phyloP scores from a whole-genome alignment of 2,329 filamentous ascomycete species.

The Hymenoscyphus occultus region DNA sequence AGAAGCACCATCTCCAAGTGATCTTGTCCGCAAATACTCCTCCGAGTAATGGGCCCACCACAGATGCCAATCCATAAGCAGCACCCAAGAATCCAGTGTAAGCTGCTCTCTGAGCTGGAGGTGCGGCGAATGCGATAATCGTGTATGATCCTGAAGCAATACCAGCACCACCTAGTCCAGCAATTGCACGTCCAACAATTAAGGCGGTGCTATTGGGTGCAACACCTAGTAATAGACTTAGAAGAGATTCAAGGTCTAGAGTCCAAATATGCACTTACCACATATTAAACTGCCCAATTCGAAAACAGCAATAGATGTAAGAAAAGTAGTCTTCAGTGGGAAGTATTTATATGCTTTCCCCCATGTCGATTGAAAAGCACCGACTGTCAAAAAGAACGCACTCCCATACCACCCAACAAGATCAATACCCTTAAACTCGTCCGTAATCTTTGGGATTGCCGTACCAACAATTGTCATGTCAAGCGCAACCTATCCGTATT shows the following conservation, averaged over 20 bases:
- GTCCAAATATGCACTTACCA: conserved; percentile 24
- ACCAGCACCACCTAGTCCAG: conserved; percentile 37
- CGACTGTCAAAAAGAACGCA: conserved; percentile 51
- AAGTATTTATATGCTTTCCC: conserved; percentile 38
- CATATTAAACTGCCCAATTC: conserved; percentile 40
- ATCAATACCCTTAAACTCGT: conserved; percentile 48
- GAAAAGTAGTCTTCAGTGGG: conserved; percentile 35
- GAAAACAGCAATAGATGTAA: conserved; percentile 37
- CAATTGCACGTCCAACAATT: conserved; percentile 38
- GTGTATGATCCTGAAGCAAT: conserved; percentile 43
- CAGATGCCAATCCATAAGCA: conserved; percentile 31
- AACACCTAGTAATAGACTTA: conserved; percentile 22
- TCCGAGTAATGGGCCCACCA: conserved; percentile 38
- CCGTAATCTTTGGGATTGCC: conserved; percentile 55
- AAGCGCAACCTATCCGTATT: conserved; percentile 27
- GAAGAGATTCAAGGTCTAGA: not conserved
- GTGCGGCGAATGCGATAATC: conserved; percentile 42
- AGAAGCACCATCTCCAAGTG: conserved; percentile 38
- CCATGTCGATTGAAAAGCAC: conserved; percentile 35
- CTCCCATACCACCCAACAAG: conserved; percentile 56
- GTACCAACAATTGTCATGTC: conserved; percentile 55
- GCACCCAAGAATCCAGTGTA: conserved; percentile 38
- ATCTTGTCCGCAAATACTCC: conserved; percentile 40
- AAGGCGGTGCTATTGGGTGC: conserved; percentile 38
- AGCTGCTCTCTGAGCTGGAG: conserved; percentile 36